phyloP scores from a whole-genome alignment of 2,329 filamentous ascomycete species.

The Aspergillus quadrilineatus region DNA sequence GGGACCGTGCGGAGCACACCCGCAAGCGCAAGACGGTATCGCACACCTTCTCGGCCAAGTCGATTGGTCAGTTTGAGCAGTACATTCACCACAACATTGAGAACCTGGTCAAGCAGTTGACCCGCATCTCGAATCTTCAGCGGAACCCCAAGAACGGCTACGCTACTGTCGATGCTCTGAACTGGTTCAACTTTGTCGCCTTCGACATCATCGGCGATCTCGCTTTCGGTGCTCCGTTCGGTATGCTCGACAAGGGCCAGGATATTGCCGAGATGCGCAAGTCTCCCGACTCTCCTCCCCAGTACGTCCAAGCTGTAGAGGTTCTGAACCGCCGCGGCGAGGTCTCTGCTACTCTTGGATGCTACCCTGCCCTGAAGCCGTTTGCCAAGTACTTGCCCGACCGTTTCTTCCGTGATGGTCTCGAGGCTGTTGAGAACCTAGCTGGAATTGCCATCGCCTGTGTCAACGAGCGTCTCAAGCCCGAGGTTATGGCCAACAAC shows the following conservation, averaged over 20 bases:
- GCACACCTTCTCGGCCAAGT: constrained; percentile 83
- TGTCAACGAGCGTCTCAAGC: constrained; percentile 71
- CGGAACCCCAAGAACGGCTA: constrained; percentile 52
- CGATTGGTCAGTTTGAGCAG: constrained; percentile 79
- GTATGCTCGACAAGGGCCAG: constrained; percentile 74
- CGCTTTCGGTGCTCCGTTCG: constrained; percentile 75
- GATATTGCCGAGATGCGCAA: constrained; percentile 73
- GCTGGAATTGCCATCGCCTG: constrained; percentile 85
- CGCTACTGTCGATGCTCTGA: constrained; percentile 68
- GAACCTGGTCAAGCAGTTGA: constrained; percentile 71
- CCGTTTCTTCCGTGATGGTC: constrained; percentile 73
- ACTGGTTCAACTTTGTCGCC: constrained; percentile 75
- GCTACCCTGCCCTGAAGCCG: constrained; percentile 70
- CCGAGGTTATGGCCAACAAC: constrained; percentile 58
- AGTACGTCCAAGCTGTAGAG: constrained; percentile 76
- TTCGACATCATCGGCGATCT: constrained; percentile 61
- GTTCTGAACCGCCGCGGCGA: constrained; percentile 86
- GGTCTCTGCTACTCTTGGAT: constrained; percentile 77
- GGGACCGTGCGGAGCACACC: constrained; percentile 76
- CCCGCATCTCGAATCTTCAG: constrained; percentile 56
- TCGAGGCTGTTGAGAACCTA: constrained; percentile 73
- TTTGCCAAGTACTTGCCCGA: constrained; percentile 80
- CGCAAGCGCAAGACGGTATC: constrained; percentile 87
- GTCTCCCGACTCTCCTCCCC: constrained; percentile 60
- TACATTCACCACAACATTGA: constrained; percentile 81